A percentile compares a stretch with the other conserved stretches of the same genome.
phyloP scores from a whole-genome alignment of 2,329 filamentous ascomycete species.

The Dactylonectria estremocensis region DNA sequence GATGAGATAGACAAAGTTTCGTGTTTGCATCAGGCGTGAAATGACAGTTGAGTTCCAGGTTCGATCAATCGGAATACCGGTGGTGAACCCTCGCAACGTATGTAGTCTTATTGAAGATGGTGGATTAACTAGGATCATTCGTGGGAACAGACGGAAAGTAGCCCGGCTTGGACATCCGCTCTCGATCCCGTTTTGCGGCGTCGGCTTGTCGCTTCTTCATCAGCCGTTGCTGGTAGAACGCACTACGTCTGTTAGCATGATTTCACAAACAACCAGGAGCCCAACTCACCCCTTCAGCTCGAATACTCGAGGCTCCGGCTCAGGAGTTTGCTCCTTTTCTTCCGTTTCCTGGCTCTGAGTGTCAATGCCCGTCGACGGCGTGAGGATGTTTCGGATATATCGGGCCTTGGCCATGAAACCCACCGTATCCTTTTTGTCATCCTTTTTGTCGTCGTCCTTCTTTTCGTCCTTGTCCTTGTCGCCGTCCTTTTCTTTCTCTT shows the following conservation, averaged over 20 bases:
- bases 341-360: slow-evolving; percentile 38
- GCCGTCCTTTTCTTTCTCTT: slow-evolving; percentile 76
- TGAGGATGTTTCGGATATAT: neutral
- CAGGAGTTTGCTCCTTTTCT: slow-evolving; percentile 34
- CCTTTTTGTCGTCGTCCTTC: slow-evolving; percentile 52
- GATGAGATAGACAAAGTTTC: neutral
- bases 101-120: neutral
- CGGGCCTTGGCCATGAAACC: neutral
- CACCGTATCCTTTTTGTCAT: slow-evolving; percentile 51
- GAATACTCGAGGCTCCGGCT: slow-evolving; percentile 84
- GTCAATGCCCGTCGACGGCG: neutral
- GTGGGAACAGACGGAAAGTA: slow-evolving; percentile 91
- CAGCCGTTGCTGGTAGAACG: slow-evolving; percentile 89
- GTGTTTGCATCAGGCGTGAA: neutral
- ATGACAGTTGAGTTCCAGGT: neutral
- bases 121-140: slow-evolving; percentile 59
- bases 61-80: neutral
- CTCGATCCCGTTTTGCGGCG: slow-evolving; percentile 81
- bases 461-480: slow-evolving; percentile 63
- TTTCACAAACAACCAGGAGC: no score
- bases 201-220: slow-evolving; percentile 73
- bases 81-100: neutral
- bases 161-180: slow-evolving; percentile 82
- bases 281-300: slow-evolving; percentile 80
- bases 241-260: slow-evolving; percentile 60